A percentile compares a stretch with the other conserved stretches of the same genome.
phyloP scores from a whole-genome alignment of 148 eudicot genomes.

The Silene conica region DNA sequence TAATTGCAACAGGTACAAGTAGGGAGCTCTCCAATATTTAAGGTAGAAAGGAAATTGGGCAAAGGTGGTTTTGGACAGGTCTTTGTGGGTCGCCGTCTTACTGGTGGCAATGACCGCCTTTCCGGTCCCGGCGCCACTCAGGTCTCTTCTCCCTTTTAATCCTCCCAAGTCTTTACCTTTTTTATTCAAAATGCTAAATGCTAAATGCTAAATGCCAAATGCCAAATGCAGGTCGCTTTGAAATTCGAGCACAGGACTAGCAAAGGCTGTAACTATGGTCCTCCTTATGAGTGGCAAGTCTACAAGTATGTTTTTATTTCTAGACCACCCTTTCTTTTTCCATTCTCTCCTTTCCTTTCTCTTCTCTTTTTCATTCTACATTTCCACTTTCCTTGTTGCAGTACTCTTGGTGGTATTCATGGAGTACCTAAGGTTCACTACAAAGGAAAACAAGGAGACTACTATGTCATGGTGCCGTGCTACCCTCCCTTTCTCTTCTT shows the following conservation, averaged over 20 bases:
- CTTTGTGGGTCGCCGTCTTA: slow-evolving; percentile 77
- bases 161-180: too few species aligned
- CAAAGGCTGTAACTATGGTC: slow-evolving; percentile 90
- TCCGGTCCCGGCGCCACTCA: slow-evolving; percentile 59
- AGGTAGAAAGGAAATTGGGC: slow-evolving; percentile 74
- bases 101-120: slow-evolving; percentile 57
- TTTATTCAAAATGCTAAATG: too few species aligned
- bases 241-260: slow-evolving; percentile 85
- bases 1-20: slow-evolving; percentile 54
- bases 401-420: slow-evolving; percentile 83
- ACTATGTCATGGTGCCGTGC: slow-evolving; percentile 63
- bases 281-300: slow-evolving; percentile 94
- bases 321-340: not conserved
- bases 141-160: slow-evolving; percentile 9
- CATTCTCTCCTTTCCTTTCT: too few species aligned
- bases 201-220: too few species aligned
- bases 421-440: slow-evolving; percentile 84
- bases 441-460: slow-evolving; percentile 87
- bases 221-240: slow-evolving; percentile 58
- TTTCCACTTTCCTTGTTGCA: slow-evolving; percentile 18
- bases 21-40: slow-evolving; percentile 66
- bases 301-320: slow-evolving; percentile 55
- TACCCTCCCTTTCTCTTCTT: not conserved
- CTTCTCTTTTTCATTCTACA: too few species aligned
- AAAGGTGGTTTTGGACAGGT: slow-evolving; percentile 96